phyloP scores from a whole-genome alignment of 2,329 filamentous ascomycete genomes.

The Domatiomyces globalis region DNA sequence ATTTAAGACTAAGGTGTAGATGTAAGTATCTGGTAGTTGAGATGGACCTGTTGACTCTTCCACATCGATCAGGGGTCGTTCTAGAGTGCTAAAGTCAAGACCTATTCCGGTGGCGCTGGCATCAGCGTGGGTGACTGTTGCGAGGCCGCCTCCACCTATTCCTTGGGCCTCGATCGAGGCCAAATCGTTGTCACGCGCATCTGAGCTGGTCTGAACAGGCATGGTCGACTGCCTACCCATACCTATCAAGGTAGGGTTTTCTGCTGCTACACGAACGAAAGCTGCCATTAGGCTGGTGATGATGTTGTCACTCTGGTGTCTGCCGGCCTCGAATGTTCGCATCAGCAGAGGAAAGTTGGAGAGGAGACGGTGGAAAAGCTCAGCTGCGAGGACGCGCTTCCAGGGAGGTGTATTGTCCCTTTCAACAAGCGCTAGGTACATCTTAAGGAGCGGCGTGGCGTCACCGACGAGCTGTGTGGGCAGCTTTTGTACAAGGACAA shows the following conservation, averaged over 20 bases:
- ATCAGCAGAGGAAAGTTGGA: conserved; percentile 64
- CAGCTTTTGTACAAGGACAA: conserved; percentile 2
- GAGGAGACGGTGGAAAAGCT: conserved; percentile 77
- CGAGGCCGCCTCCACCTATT: conserved; percentile 77
- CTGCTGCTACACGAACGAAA: conserved; percentile 83
- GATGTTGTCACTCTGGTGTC: conserved; percentile 57
- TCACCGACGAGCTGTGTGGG: not conserved
- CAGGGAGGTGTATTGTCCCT: conserved; percentile 63
- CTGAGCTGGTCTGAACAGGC: conserved; percentile 46
- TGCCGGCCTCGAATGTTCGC: conserved; percentile 67
- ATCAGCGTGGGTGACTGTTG: conserved; percentile 53
- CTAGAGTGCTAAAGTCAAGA: conserved; percentile 75
- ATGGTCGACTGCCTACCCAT: conserved; percentile 78
- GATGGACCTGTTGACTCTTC: conserved; percentile 84
- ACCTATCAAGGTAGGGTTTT: conserved; percentile 79
- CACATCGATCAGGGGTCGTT: conserved; percentile 81
- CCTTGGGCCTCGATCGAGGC: conserved; percentile 81
- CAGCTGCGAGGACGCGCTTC: conserved; percentile 83
- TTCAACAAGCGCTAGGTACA: conserved; percentile 41
- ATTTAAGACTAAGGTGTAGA: conserved; percentile 75
- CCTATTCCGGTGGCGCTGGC: conserved; percentile 63
- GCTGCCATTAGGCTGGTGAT: conserved; percentile 70
- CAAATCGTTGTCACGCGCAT: conserved; percentile 38
- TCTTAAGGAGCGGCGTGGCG: not conserved
- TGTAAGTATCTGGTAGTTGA: conserved; percentile 73